phyloP scores from a whole-genome alignment of 805 yeast genomes.

The Wickerhamiella siamensis region DNA sequence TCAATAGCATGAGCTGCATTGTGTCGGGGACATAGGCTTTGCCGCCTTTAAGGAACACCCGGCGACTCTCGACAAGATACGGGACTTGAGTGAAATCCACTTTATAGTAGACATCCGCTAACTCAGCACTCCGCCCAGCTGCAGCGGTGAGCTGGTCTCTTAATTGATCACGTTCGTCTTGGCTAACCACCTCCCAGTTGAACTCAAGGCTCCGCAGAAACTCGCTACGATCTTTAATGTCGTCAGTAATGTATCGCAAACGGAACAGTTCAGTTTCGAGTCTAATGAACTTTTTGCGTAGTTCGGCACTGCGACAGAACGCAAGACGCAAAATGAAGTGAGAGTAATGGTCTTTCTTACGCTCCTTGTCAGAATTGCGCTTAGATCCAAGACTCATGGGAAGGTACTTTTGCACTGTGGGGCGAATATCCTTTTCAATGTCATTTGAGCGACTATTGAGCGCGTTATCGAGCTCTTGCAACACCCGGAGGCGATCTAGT shows the following conservation, averaged over 20 bases:
- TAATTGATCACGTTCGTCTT: conserved; percentile 43
- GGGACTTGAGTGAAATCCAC: conserved; percentile 74
- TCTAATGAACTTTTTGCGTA: conserved; percentile 62
- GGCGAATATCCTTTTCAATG: conserved; percentile 48
- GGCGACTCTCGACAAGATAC: conserved; percentile 60
- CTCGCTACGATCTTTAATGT: conserved; percentile 49
- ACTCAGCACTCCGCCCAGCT: conserved; percentile 25
- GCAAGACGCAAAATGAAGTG: conserved; percentile 82
- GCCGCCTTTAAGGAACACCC: conserved; percentile 53
- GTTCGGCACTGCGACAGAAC: conserved; percentile 70
- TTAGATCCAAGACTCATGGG: conserved; percentile 37
- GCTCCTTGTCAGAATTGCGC: conserved; percentile 35
- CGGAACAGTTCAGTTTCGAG: conserved; percentile 65
- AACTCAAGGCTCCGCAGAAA: conserved; percentile 55
- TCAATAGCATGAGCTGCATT: conserved; percentile 56
- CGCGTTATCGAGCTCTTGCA: conserved; percentile 67
- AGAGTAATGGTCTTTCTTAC: conserved; percentile 81
- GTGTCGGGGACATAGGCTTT: conserved; percentile 74
- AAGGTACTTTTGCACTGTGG: conserved; percentile 45
- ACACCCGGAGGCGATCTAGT: conserved; percentile 68
- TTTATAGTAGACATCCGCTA: conserved; percentile 57
- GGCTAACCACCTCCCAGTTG: conserved; percentile 54
- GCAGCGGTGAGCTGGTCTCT: conserved; percentile 32
- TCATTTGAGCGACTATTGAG: conserved; percentile 34
- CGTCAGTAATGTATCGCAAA: conserved; percentile 52